Percentiles rank a stretch among this genome's conserved stretches.
phyloP scores from a whole-genome alignment of 139 green algal genomes.

The Edaphochlamys debaryana region DNA sequence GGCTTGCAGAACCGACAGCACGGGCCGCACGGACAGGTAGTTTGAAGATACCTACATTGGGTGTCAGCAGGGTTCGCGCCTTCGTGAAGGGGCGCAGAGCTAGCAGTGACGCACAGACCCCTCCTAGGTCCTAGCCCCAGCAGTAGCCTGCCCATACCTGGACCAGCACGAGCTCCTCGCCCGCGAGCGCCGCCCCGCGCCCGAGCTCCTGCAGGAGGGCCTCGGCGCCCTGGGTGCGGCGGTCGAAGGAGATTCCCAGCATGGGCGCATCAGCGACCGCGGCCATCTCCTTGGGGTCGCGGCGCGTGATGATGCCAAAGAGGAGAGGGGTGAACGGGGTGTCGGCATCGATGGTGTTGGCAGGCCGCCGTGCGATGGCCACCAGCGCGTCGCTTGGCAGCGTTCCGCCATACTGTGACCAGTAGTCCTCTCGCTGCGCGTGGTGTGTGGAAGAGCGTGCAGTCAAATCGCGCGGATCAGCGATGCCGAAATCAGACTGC shows the following conservation, averaged over 20 bases:
- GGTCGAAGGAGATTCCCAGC: slow-evolving; percentile 53
- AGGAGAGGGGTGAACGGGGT: slow-evolving; percentile 24
- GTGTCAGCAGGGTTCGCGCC: too few species aligned
- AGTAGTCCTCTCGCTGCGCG: slow-evolving; percentile 40
- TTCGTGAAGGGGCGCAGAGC: too few species aligned
- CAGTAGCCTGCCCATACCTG: slow-evolving; percentile 48
- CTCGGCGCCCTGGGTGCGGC: slow-evolving; percentile 12
- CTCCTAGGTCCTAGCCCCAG: too few species aligned
- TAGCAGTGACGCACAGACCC: too few species aligned
- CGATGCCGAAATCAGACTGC: too few species aligned
- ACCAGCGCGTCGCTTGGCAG: slow-evolving; percentile 51
- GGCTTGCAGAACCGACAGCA: neutral
- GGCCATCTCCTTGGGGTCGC: slow-evolving; percentile 47
- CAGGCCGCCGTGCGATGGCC: slow-evolving; percentile 38
- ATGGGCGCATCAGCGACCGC: slow-evolving; percentile 23
- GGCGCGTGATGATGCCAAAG: slow-evolving; percentile 53
- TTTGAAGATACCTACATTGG: neutral
- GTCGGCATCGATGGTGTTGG: too few species aligned
- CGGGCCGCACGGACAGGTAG: neutral
- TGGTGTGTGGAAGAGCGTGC: too few species aligned
- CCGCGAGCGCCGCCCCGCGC: neutral
- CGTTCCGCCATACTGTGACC: slow-evolving; percentile 44
- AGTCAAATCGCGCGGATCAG: too few species aligned
- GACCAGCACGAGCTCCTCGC: slow-evolving; percentile 43
- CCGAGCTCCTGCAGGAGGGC: slow-evolving; percentile 36